These are phyloP conservation scores for Kwoniella newhampshirensis DNA, from an alignment of 768 basidiomycete genomes.

Conservation along the genomic window DNA sequence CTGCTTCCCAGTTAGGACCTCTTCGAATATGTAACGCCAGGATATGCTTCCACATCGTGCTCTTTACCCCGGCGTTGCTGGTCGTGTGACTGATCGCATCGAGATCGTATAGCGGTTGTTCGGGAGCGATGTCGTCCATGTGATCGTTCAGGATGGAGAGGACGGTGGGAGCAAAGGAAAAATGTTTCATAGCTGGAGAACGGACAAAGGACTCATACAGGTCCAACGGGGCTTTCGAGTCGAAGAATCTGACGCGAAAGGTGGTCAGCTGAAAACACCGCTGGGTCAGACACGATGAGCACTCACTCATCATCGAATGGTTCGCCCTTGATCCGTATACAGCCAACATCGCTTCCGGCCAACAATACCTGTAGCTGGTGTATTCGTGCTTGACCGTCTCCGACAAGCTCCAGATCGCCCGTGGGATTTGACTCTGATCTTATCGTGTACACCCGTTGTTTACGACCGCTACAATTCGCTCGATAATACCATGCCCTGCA, in stretches of 20 bases:
- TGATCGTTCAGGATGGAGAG: constrained; percentile 42
- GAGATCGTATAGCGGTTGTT: constrained; percentile 29
- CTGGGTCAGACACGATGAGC: not conserved
- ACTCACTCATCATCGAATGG: constrained; percentile 50
- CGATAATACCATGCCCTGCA: constrained; percentile 27
- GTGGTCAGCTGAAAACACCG: not conserved
- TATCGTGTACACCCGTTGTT: constrained; percentile 23
- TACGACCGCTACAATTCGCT: constrained; percentile 24
- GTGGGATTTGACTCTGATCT: constrained; percentile 17
- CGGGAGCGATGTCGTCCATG: constrained; percentile 37
- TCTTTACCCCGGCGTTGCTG: constrained; percentile 20
- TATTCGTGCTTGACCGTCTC: constrained; percentile 36
- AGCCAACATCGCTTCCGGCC: constrained; percentile 37
- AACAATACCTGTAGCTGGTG: constrained; percentile 40
- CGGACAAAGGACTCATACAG: constrained; percentile 38
- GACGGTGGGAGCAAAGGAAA: constrained; percentile 46
- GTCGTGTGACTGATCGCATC: constrained; percentile 16
- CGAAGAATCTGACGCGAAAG: constrained; percentile 44
- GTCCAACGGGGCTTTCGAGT: constrained; percentile 39
- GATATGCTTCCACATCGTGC: constrained; percentile 41
- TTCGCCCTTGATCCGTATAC: constrained; percentile 45
- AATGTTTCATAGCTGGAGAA: constrained; percentile 50
- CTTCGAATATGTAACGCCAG: constrained; percentile 48
- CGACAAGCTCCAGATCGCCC: constrained; percentile 26
- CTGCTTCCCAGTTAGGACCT: constrained; percentile 36